These are phyloP conservation scores for Aureobasidium subglaciale DNA, from an alignment of 2,329 filamentous ascomycete genomes.

Conservation along the genomic window DNA sequence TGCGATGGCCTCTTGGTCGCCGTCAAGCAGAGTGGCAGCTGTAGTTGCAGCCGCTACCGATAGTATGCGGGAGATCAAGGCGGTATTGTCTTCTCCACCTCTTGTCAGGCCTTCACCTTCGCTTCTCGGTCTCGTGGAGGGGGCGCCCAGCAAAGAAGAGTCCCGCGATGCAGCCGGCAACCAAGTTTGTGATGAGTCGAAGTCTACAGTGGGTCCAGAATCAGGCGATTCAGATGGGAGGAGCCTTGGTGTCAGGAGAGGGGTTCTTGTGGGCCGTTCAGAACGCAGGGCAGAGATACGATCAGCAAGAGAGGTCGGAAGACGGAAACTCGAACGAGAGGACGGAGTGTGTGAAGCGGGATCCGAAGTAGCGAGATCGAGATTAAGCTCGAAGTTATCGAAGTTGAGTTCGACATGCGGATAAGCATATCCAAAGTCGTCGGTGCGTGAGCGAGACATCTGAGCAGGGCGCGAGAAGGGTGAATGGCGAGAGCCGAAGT, in stretches of 20 bases:
- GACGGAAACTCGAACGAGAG: conserved; percentile 17
- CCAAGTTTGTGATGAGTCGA: not conserved
- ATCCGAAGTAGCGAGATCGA: conserved; percentile 26
- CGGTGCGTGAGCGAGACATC: conserved; percentile 2
- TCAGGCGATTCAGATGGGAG: not conserved
- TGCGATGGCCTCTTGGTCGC: conserved; percentile 47
- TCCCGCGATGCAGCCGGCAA: not conserved
- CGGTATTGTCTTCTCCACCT: conserved; percentile 54
- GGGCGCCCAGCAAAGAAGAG: not conserved
- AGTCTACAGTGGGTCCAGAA: not conserved
- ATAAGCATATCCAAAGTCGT: conserved; percentile 13
- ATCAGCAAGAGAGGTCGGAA: conserved; percentile 22
- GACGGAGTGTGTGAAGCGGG: conserved; percentile 15
- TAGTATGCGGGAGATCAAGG: conserved; percentile 53
- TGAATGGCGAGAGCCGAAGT: conserved; percentile 1
- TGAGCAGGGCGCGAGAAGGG: not conserved
- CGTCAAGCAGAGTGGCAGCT: conserved; percentile 58
- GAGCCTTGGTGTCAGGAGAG: not conserved
- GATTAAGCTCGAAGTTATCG: conserved; percentile 33
- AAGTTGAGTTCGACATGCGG: conserved; percentile 19
- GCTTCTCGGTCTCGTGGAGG: not conserved
- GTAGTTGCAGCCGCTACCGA: conserved; percentile 58
- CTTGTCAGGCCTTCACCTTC: conserved; percentile 46
- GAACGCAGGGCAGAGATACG: conserved; percentile 26
- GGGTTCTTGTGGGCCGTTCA: conserved; percentile 21